Conservation (phyloP, 345 rosid species). For the Populus davidiana region DNA sequence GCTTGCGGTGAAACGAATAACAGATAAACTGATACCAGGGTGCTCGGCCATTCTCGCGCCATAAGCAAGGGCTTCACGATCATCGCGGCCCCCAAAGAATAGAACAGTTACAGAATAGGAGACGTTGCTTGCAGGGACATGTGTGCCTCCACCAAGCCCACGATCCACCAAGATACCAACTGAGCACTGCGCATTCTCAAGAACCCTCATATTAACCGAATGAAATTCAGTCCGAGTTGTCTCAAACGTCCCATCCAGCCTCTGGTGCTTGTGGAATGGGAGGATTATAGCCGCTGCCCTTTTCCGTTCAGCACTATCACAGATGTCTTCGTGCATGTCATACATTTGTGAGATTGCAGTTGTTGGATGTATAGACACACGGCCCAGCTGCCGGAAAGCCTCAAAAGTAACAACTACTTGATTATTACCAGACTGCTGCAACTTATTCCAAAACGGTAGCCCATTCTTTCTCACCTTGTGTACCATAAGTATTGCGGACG, state of each 20-base stretch:
- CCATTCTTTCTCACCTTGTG: slow-evolving; percentile 83
- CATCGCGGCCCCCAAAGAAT: slow-evolving; percentile 84
- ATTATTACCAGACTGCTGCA: slow-evolving; percentile 34
- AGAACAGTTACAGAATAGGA: slow-evolving; percentile 49
- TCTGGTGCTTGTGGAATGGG: slow-evolving; percentile 78
- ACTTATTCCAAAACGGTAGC: slow-evolving; percentile 81
- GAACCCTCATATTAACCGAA: slow-evolving; percentile 56
- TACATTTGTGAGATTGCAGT: slow-evolving; percentile 74
- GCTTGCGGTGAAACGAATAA: slow-evolving; percentile 44
- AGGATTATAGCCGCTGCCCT: slow-evolving; percentile 60
- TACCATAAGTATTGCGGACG: slow-evolving; percentile 88
- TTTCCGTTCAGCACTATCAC: slow-evolving; percentile 57
- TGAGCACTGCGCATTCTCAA: slow-evolving; percentile 65
- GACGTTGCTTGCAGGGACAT: slow-evolving; percentile 64
- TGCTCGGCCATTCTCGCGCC: slow-evolving; percentile 78
- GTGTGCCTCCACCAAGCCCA: slow-evolving; percentile 75
- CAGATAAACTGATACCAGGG: slow-evolving; percentile 58
- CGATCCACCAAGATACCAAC: slow-evolving; percentile 84
- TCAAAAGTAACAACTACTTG: slow-evolving; percentile 78
- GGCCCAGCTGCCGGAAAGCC: slow-evolving; percentile 59
- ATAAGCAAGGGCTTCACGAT: slow-evolving; percentile 76
- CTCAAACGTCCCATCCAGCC: slow-evolving; percentile 62
- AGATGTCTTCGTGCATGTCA: slow-evolving; percentile 65
- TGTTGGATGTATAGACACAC: slow-evolving; percentile 69
- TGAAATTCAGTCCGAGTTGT: slow-evolving; percentile 51